phyloP scores from a whole-genome alignment of 2,329 filamentous ascomycete genomes.

The Graphiopsis chlorocephala region DNA sequence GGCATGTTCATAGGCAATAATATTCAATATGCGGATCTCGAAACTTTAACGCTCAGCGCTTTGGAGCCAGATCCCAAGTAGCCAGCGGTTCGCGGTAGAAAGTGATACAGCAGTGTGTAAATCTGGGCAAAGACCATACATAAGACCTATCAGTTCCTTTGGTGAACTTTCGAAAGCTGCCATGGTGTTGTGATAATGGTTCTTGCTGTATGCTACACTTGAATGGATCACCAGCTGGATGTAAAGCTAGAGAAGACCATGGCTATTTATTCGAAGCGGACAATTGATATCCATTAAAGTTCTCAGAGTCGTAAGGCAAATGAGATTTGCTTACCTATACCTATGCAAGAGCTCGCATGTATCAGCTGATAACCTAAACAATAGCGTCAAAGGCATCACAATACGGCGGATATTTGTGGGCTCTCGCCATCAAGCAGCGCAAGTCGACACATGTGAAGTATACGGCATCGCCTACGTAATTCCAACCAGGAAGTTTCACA shows the following conservation, averaged over 20 bases:
- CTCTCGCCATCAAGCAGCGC: too few relatives aligned
- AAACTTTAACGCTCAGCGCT: background rate
- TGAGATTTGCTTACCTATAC: background rate
- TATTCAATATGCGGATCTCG: background rate
- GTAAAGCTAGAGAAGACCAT: background rate
- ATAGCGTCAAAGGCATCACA: too few relatives aligned
- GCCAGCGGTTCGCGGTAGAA: background rate
- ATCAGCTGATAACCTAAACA: too few relatives aligned
- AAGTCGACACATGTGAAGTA: too few relatives aligned
- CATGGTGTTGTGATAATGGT: background rate
- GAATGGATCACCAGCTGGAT: background rate
- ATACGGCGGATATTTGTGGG: too few relatives aligned
- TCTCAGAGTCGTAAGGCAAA: background rate
- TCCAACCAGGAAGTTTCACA: too few relatives aligned
- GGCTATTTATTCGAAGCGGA: background rate
- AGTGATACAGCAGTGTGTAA: background rate
- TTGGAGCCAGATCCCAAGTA: too few relatives aligned
- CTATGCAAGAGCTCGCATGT: background rate
- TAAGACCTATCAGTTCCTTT: background rate
- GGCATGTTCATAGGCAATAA: background rate
- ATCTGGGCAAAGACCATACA: background rate
- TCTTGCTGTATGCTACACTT: background rate
- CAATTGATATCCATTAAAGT: background rate
- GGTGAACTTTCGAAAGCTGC: background rate
- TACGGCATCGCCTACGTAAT: too few relatives aligned